These are phyloP conservation scores for Medicago lupulina DNA, from an alignment of 306 rosid genomes.

Conservation along the genomic window DNA sequence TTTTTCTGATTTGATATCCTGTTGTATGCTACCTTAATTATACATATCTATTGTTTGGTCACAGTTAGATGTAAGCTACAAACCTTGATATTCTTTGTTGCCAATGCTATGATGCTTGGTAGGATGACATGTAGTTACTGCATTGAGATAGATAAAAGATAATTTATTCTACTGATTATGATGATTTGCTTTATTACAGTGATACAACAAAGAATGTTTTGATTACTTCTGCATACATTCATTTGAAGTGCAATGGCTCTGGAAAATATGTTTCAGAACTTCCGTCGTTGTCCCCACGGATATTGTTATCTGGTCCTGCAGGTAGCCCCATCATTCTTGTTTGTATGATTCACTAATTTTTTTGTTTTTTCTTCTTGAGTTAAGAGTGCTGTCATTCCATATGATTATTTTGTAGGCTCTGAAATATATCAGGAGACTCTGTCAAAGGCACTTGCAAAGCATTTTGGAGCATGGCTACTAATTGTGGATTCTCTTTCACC, in stretches of 20 bases:
- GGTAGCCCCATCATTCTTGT: constrained; percentile 53
- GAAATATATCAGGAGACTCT: constrained; percentile 95
- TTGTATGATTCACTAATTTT: constrained; percentile 5
- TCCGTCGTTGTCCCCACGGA: constrained; percentile 76
- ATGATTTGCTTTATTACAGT: constrained; percentile 58
- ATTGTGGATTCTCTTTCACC: constrained; percentile 80
- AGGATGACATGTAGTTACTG: constrained; percentile 27
- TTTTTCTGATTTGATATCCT: constrained; percentile 30
- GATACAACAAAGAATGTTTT: constrained; percentile 83
- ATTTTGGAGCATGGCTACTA: constrained; percentile 79
- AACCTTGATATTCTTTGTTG: constrained; percentile 26
- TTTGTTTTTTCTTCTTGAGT: constrained; percentile 1
- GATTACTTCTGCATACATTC: constrained; percentile 76
- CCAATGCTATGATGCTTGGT: constrained; percentile 4
- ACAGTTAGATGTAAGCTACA: constrained; percentile 24
- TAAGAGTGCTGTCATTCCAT: constrained; percentile 18
- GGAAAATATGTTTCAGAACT: constrained; percentile 76
- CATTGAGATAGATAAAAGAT: constrained; percentile 13
- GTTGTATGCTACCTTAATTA: constrained; percentile 10
- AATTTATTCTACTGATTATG: constrained; percentile 30
- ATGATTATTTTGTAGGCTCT: constrained; percentile 68
- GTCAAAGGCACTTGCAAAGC: constrained; percentile 89
- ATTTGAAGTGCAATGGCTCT: constrained; percentile 77
- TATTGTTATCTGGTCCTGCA: constrained; percentile 91
- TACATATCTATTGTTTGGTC: constrained; percentile 19